Percentiles rank a stretch among this genome's conserved stretches.
These are phyloP conservation scores for Carpinus fangiana DNA, from an alignment of 306 rosid genomes.

Conservation along the genomic window DNA sequence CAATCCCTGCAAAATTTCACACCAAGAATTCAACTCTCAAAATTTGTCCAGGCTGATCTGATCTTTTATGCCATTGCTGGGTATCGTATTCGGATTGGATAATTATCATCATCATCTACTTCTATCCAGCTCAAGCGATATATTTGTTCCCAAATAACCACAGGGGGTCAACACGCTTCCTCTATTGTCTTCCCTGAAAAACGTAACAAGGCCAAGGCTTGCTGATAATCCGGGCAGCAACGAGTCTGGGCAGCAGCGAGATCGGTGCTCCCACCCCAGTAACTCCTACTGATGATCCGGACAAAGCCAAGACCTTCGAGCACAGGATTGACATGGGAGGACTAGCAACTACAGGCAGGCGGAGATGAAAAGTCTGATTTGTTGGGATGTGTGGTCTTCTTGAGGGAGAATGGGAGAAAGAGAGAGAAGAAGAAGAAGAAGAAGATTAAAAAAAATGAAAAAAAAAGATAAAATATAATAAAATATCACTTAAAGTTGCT, in stretches of 20 bases:
- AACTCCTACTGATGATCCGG: conserved; percentile 45
- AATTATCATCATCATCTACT: background rate
- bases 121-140: background rate
- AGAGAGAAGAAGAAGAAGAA: no score
- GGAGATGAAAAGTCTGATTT: conserved; percentile 93
- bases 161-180: conserved; percentile 89
- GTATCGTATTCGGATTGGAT: background rate
- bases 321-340: conserved; percentile 80
- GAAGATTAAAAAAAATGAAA: no score
- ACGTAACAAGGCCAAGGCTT: conserved; percentile 66
- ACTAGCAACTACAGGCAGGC: conserved; percentile 35
- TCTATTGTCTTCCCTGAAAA: conserved; percentile 94
- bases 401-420: no score
- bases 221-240: no score
- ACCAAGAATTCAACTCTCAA: no score
- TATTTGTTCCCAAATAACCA: conserved; percentile 64
- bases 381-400: conserved; percentile 73
- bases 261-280: conserved; percentile 29
- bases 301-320: conserved; percentile 59
- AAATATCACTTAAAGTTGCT: no score
- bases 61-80: conserved; percentile 2
- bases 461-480: no score
- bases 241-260: conserved; percentile 46
- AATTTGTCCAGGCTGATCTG: conserved; percentile 4
- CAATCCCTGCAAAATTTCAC: no score